Conservation (phyloP, 129 eudicot genomes). For the Lonicera japonica region DNA sequence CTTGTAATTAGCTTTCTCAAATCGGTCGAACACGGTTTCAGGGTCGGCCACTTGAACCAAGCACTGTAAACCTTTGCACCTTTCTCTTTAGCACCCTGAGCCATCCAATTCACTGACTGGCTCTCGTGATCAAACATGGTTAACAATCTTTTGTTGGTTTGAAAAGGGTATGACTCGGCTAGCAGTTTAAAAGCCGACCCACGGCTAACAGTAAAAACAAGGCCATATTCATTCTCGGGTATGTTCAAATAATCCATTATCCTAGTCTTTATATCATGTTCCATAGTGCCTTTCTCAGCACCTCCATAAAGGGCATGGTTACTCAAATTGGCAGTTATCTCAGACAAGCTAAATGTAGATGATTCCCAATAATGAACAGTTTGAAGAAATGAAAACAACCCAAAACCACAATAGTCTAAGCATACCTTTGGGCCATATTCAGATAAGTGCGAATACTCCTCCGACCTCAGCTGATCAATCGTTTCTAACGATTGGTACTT, state of each 20-base stretch:
- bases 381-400: constrained; percentile 53
- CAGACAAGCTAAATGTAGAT: constrained; percentile 43
- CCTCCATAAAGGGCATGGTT: constrained; percentile 57
- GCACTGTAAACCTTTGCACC: constrained; percentile 59
- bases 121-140: constrained; percentile 66
- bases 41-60: constrained; percentile 56
- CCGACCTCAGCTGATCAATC: constrained; percentile 40
- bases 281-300: constrained; percentile 43
- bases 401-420: constrained; percentile 60
- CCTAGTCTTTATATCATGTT: constrained; percentile 45
- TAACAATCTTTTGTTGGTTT: constrained; percentile 37
- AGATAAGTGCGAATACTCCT: constrained; percentile 43
- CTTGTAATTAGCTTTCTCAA: constrained; percentile 34
- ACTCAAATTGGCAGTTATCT: constrained; percentile 43
- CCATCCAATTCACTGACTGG: constrained; percentile 62
- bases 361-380: constrained; percentile 50
- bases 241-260: constrained; percentile 59
- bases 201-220: constrained; percentile 52
- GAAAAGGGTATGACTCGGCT: constrained; percentile 56
- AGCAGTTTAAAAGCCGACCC: constrained; percentile 53
- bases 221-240: constrained; percentile 51
- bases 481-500: constrained; percentile 44
- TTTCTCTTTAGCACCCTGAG: constrained; percentile 49
- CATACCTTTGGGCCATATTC: constrained; percentile 51
- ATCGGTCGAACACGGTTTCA: constrained; percentile 51